Base-by-base conservation (phyloP, 192 early-diverging fungal genomes). In the Backusella sp. region DNA sequence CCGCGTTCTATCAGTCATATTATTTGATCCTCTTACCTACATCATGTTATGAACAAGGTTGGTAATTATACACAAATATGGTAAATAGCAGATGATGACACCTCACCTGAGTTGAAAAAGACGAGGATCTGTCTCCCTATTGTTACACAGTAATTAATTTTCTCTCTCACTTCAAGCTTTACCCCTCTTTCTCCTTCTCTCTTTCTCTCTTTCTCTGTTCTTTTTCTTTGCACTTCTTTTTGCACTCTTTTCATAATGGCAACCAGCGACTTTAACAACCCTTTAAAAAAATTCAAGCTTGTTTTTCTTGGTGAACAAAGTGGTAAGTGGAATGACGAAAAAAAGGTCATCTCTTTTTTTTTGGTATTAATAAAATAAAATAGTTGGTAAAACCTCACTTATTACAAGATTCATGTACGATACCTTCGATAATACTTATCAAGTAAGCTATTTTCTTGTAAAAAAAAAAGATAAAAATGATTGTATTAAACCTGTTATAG, bases 401-500 rank as follows among this genome's bases (percentile, higher is more conserved):
- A 99, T 99, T 76, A 99, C 98, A 30, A 89, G 98, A n/a, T 99
- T 99, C 85, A 99, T 99, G 98, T 99, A 99, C 84, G 98, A 99
- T 75, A 99, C 96, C 12, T 99, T 99, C 81, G 97, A 99, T 89
- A 97, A 97, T 74, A 97, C 96, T 19, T 99, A 99, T 85, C 96
- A 94, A 83, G 88, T 87, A 84, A 41, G 49, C 19, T 44, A 17
- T 37, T 72, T 14, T 32, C 17, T 30, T 53, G 17, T 62, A 30
- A 17, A 42, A 39, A 3, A 30, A 17, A 42, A 39, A 3, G 26
- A 65, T 86, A 15, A 56, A 46, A 56, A 19, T n/a, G 0, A 19
- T n/a, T 53, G 17, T 53, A 53, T 21, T 53, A 8, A 21, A 11
- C 30, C 23, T 56, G 19, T 46, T 84, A 32, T 21, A 95, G 94